These are phyloP conservation scores for Chrysoporthe cubensis DNA, from an alignment of 2,329 filamentous ascomycete genomes.

Conservation along the genomic window DNA sequence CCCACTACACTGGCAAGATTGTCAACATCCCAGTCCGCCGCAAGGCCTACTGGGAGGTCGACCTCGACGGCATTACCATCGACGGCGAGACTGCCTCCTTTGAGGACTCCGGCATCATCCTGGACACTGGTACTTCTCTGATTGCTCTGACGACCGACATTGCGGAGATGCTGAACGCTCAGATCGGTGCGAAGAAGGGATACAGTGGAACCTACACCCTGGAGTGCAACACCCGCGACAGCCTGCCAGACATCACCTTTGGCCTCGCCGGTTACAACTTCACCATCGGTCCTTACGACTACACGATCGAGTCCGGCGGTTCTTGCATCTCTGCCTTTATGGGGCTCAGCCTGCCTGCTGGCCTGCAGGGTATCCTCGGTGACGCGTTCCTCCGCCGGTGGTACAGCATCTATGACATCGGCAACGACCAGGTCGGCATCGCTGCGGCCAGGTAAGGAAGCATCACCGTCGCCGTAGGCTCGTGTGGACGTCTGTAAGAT, in stretches of 20 bases:
- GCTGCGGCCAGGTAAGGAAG: constrained; percentile 71
- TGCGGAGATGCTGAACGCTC: constrained; percentile 94
- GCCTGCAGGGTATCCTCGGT: constrained; percentile 85
- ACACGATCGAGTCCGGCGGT: constrained; percentile 93
- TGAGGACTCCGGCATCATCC: constrained; percentile 92
- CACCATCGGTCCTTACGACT: constrained; percentile 85
- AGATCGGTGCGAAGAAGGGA: constrained; percentile 97
- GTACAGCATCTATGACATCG: constrained; percentile 97
- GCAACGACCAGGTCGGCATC: constrained; percentile 84
- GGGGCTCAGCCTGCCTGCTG: constrained; percentile 93
- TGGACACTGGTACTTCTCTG: constrained; percentile 97
- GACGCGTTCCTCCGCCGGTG: constrained; percentile 83
- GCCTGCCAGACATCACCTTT: constrained; percentile 89
- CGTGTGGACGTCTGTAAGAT: constrained; percentile 17
- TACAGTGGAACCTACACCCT: constrained; percentile 97
- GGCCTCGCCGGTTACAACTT: constrained; percentile 91
- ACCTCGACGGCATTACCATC: constrained; percentile 88
- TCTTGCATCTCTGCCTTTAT: constrained; percentile 98
- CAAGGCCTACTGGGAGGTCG: constrained; percentile 99
- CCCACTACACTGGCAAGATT: constrained; percentile 82
- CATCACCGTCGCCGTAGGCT: not conserved
- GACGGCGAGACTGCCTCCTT: constrained; percentile 86
- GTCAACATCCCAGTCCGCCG: constrained; percentile 92
- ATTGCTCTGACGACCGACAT: constrained; percentile 91
- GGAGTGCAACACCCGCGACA: constrained; percentile 82